phyloP scores from a whole-genome alignment of 2,329 filamentous ascomycete genomes.

The Thermochaetoides dissita region DNA sequence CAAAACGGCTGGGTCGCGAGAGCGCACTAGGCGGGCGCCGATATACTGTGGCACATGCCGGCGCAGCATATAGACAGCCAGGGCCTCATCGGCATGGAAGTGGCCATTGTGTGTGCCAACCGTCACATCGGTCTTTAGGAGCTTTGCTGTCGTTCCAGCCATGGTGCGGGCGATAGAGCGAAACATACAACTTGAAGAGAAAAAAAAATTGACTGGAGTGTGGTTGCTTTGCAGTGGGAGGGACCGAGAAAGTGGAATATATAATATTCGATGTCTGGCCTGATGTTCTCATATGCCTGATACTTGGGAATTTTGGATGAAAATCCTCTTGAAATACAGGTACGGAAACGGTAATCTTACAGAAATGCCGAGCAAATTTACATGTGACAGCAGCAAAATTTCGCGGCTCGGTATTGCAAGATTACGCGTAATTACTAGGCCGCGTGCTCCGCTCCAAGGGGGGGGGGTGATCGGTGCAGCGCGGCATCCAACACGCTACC shows the following conservation, averaged over 20 bases:
- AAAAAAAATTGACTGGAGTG: background rate
- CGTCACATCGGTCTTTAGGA: constrained; percentile 62
- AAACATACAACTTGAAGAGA: constrained; percentile 9
- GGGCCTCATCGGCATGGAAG: constrained; percentile 96
- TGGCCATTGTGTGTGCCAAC: constrained; percentile 97
- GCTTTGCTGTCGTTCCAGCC: constrained; percentile 63
- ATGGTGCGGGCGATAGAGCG: constrained; percentile 22
- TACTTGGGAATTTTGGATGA: too few species aligned
- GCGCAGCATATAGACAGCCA: constrained; percentile 91
- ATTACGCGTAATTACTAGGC: background rate
- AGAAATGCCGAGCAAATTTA: too few species aligned
- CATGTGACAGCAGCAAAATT: background rate
- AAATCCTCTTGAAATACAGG: too few species aligned
- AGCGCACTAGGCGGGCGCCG: constrained; percentile 63
- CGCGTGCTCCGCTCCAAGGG: background rate
- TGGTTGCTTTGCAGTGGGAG: background rate
- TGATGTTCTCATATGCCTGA: too few species aligned
- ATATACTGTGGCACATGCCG: constrained; percentile 65
- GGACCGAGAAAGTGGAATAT: background rate
- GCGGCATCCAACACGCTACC: constrained; percentile 3
- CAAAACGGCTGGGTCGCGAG: constrained; percentile 68
- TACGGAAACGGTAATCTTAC: too few species aligned
- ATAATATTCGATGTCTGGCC: too few species aligned
- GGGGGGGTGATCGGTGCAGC: background rate
- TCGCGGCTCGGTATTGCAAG: background rate